Conservation (phyloP, 2,329 filamentous ascomycete genomes). For the Coniella lustricola region DNA sequence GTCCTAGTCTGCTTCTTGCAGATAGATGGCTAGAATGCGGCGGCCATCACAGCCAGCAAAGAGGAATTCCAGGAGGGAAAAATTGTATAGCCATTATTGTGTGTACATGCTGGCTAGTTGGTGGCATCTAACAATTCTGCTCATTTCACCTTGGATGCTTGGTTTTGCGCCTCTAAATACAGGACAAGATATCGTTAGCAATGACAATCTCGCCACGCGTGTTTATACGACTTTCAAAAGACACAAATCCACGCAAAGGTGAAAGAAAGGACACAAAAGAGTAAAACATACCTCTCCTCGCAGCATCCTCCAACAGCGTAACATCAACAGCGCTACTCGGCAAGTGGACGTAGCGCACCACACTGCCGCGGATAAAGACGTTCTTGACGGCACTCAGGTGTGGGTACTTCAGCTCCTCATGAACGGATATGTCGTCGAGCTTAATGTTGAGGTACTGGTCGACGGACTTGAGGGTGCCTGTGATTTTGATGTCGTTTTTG, state of each 20-base stretch:
- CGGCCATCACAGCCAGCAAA: no score
- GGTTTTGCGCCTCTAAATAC: slow-evolving; percentile 47
- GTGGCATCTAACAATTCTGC: neutral
- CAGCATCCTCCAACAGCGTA: slow-evolving; percentile 82
- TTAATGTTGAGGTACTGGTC: slow-evolving; percentile 99
- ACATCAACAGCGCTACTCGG: slow-evolving; percentile 78
- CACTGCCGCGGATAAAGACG: slow-evolving; percentile 89
- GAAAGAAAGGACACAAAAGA: neutral
- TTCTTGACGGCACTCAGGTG: slow-evolving; percentile 89
- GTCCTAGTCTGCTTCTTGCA: no score
- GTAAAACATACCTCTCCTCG: slow-evolving; percentile 61
- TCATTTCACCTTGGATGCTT: slow-evolving; percentile 50
- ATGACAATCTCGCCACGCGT: neutral
- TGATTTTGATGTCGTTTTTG: slow-evolving; percentile 98
- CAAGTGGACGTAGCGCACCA: slow-evolving; percentile 87
- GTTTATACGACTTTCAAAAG: neutral
- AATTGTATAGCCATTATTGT: no score
- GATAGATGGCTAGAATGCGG: no score
- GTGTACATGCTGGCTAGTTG: no score
- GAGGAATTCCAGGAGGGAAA: no score
- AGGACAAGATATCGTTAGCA: neutral
- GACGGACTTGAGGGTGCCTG: slow-evolving; percentile 90
- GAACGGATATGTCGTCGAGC: slow-evolving; percentile 86
- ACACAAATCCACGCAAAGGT: neutral
- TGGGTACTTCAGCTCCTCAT: slow-evolving; percentile 91